Evolutionary conservation across 179 eudicot species (phyloP), one percentile per base, ranked within the genome.

Genomic region (Beta lomatogona): DNA sequence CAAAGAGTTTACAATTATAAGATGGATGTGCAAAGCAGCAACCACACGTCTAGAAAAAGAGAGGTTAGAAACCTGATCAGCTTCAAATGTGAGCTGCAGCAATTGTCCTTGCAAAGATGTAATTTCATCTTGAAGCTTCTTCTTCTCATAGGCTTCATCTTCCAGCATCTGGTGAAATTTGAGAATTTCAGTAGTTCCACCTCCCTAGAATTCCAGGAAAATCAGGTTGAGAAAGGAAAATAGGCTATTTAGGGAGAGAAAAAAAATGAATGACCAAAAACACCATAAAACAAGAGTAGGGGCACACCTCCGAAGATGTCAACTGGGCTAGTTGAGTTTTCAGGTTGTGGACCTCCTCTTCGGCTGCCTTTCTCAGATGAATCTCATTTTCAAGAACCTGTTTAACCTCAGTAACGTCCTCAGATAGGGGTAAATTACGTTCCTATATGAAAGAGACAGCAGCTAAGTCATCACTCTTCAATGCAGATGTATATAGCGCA

Each of bases 51-150:
- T 45, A 21, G 9, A 79, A 75, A 50, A 36, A 70, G 68, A 78
- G 73, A 83, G 21, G 73, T 9, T 21, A 45, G 71, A 67, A 85
- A 94, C 99, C 91, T 93, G 97, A 82, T 91, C 91, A 74, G 91
- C 90, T 88, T 90, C 97, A 85, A 88, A 85, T 77, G 91, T 88
- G 76, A 93, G 80, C 82, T 94, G 97, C 64, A 92, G 83, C 74
- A 97, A 85, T 80, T 93, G 98, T 85, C 90, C 89, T 82, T 86
- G 92, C 79, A 97, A 82, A 52, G 90, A 76, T 46, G 87, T 87
- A 52, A 92, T 75, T 88, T 97, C 98, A 83, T 94, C 93, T 87
- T 97, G 92, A 78, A 94, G 92, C 82, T 85, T 94, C 82, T 86
- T 90, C 77, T 90, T 97, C 85, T 94, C 90, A 77, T 59, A 85